Conservation (phyloP, 345 rosid genomes). For the Mercurialis annua region DNA sequence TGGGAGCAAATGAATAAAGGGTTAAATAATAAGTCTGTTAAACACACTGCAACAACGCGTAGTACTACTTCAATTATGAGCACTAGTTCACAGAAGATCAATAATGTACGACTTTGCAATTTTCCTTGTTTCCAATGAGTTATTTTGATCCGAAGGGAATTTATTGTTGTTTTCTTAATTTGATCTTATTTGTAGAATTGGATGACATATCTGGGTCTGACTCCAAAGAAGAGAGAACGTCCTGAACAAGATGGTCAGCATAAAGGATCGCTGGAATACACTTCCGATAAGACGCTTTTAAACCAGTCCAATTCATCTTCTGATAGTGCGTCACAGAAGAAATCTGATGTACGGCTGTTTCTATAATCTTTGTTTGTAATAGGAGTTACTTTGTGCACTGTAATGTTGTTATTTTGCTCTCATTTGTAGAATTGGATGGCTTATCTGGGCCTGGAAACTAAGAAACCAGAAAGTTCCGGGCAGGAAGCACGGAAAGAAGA, state of each 20-base stretch:
- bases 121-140: background rate
- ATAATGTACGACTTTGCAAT: slow-evolving; percentile 41
- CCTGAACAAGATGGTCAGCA: background rate
- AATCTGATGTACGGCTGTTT: slow-evolving; percentile 34
- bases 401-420: slow-evolving; percentile 4
- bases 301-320: slow-evolving; percentile 20
- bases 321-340: slow-evolving; percentile 21
- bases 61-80: slow-evolving; percentile 22
- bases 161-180: background rate
- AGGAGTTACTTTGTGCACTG: background rate
- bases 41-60: slow-evolving; percentile 27
- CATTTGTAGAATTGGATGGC: slow-evolving; percentile 45
- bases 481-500: slow-evolving; percentile 16
- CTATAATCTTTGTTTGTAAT: background rate
- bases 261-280: slow-evolving; percentile 3
- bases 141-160: background rate
- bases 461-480: slow-evolving; percentile 17
- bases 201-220: slow-evolving; percentile 33
- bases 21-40: slow-evolving; percentile 26
- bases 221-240: slow-evolving; percentile 7
- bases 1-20: slow-evolving; percentile 77
- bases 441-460: slow-evolving; percentile 43
- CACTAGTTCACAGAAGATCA: slow-evolving; percentile 30
- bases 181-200: slow-evolving; percentile 32
- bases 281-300: slow-evolving; percentile 18